Evolutionary conservation across 495 filamentous ascomycete species (phyloP), one percentile per base, ranked within the genome.

Genomic region (Opeltia flavorubescens): DNA sequence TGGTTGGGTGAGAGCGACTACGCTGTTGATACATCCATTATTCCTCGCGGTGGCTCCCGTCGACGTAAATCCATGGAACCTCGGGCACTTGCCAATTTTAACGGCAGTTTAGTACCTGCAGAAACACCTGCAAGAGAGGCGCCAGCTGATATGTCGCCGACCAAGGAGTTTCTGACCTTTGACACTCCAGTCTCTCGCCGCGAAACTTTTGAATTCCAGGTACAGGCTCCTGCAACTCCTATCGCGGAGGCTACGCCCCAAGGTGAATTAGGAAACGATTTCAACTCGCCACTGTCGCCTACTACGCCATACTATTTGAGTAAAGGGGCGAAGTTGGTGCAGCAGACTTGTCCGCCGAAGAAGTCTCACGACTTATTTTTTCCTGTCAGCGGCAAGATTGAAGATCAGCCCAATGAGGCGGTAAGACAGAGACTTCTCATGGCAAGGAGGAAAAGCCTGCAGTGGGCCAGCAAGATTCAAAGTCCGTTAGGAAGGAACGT

Each of bases 61-160:
- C 77, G 87, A 27, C 75, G 86, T 29, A 94, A 93, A 74, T 86
- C 81, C 49, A 95, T 95, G 88, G 86, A 94, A 62, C 88, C 88
- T 2, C 76, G 77, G 50, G 76, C 83, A 2, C 65, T 94, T 11
- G 72, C 78, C 49, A 87, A 87, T 47, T 51, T 81, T 21, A 84
- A 87, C 48, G 78, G 80, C 26, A 81, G 70, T 2, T 65, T 86
- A 4, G 57, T 75, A 13, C 57, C 65, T 11, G 68, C 74, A 2
- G 63, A 66, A 36, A 55, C 56, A 13, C 59, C 55, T n/a, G 45
- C 45, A 12, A 53, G 51, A 42, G 38, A 17, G 13, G 28, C 47
- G 6, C 34, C 38, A 58, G 41, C 31, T n/a, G 50, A 13, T 45
- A 51, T 45, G 21, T 62, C 59, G 9, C 58, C 53, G 2, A 53